Percentiles rank a stretch among this genome's conserved stretches.
These are phyloP conservation scores for Alternaria sp. DNA, from an alignment of 2,329 filamentous ascomycete genomes.

Conservation along the genomic window DNA sequence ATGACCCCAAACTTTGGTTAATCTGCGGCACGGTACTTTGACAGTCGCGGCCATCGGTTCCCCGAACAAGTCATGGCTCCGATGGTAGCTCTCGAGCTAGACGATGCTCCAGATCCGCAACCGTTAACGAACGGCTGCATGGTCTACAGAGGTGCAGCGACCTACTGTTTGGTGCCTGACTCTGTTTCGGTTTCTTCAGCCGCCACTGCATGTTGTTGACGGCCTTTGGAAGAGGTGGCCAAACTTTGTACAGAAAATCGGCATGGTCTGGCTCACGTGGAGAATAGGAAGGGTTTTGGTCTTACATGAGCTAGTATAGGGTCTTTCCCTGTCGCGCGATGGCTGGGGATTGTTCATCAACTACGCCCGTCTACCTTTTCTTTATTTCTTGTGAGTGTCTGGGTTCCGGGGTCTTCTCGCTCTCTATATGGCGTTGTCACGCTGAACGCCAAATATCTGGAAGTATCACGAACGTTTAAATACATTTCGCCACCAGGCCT, in stretches of 20 bases:
- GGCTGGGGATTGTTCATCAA: neutral
- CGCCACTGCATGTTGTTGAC: neutral
- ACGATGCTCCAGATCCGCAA: neutral
- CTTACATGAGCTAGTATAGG: neutral
- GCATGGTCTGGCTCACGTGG: neutral
- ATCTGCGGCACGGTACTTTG: neutral
- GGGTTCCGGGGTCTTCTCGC: too few species aligned
- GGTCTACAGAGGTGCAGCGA: neutral
- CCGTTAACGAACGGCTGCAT: neutral
- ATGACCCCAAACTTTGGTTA: neutral
- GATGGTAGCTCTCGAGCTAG: neutral
- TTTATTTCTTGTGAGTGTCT: neutral
- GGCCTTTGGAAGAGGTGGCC: neutral
- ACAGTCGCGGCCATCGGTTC: neutral
- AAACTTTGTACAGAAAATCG: neutral
- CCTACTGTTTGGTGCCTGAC: constrained; percentile 1
- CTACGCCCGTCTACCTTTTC: neutral
- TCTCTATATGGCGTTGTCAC: neutral
- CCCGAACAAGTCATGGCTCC: neutral
- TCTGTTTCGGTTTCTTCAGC: neutral
- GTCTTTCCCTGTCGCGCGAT: neutral
- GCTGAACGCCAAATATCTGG: neutral
- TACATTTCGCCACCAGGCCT: neutral
- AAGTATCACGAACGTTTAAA: neutral
- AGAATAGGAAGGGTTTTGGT: neutral